phyloP scores from a whole-genome alignment of 768 basidiomycete genomes.

The Phylloporus sp. region DNA sequence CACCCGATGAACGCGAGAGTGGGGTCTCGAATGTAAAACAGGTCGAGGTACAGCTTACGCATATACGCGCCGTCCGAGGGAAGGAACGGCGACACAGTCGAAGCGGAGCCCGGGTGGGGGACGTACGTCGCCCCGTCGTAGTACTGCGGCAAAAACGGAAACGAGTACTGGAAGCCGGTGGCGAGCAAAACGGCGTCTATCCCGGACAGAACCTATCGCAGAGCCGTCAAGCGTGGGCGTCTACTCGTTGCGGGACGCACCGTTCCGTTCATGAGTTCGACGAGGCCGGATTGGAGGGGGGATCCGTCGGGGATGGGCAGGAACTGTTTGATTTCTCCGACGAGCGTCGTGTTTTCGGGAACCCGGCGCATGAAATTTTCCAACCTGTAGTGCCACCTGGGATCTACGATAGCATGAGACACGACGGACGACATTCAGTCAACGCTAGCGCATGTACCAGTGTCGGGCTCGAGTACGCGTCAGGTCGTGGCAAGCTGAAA shows the following conservation, averaged over 20 bases:
- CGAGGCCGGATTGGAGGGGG: constrained; percentile 5
- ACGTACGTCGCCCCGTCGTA: constrained; percentile 6
- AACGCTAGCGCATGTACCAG: not conserved
- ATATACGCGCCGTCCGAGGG: not conserved
- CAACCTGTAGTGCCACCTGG: not conserved
- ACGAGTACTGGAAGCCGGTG: constrained; percentile 11
- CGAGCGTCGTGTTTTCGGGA: constrained; percentile 6
- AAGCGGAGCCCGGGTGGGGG: not conserved
- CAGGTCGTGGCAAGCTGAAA: not conserved
- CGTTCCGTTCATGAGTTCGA: constrained; percentile 10
- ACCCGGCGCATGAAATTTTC: not conserved
- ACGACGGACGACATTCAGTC: not conserved
- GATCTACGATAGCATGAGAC: not conserved
- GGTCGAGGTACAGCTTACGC: not conserved
- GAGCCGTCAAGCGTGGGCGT: too few relatives aligned
- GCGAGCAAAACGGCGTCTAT: constrained; percentile 10
- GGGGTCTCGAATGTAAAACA: constrained; percentile 11
- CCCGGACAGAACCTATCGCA: not conserved
- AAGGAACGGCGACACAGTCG: constrained; percentile 1
- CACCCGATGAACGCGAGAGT: constrained; percentile 11
- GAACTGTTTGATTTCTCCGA: constrained; percentile 14
- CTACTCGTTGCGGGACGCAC: too few relatives aligned
- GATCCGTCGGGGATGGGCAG: not conserved
- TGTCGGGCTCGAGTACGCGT: constrained; percentile 1
- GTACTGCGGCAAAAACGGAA: constrained; percentile 11